Evolutionary conservation across 2,329 filamentous ascomycete species (phyloP), one percentile per base, ranked within the genome.

Genomic region (Cordyceps pruinosa): DNA sequence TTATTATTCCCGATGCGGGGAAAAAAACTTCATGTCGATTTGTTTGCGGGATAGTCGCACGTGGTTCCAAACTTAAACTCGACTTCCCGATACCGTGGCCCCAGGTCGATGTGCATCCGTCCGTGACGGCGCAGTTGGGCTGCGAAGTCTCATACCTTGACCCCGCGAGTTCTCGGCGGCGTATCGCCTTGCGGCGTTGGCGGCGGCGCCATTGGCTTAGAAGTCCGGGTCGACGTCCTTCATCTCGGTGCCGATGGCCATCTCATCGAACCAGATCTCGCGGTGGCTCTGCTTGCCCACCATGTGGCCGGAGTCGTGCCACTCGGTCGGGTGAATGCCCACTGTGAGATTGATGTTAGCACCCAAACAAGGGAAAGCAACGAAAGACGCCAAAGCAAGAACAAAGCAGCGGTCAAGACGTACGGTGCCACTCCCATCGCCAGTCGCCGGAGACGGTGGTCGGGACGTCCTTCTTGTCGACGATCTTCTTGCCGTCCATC

Each of bases 241-340:
- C 41, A 63, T 74, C 1, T 64, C 68, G 2, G 72, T 73, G 1
- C 75, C 77, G 8, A 73, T 66, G 6, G 73, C 70, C 58, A 80
- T 72, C 68, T 78, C 72, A 60, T 80, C 77, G 61, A 73, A 77
- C 75, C 76, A 81, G n/a, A 79, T 63, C 66, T 77, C 70, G 10
- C 77, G 68, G 23, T 72, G 73, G 0, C 64, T 61, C 67, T 79
- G 76, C 17, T 59, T 70, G 1, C 74, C 75, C 47, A 68, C 66
- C 65, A 74, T 69, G 15, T 67, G 63, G 1, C 66, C 65, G 37
- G 75, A 67, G 59, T 79, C 76, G 58, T 76, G 66, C 77, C 77
- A 80, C 12, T 71, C 70, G 62, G 79, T 80, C 1, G 76, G 77
- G 64, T 80, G 80, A 32, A 79, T 64, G 0, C 77, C 77, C 13